These are phyloP conservation scores for Tulasnella sp. DNA, from an alignment of 768 basidiomycete species.

Conservation along the genomic window DNA sequence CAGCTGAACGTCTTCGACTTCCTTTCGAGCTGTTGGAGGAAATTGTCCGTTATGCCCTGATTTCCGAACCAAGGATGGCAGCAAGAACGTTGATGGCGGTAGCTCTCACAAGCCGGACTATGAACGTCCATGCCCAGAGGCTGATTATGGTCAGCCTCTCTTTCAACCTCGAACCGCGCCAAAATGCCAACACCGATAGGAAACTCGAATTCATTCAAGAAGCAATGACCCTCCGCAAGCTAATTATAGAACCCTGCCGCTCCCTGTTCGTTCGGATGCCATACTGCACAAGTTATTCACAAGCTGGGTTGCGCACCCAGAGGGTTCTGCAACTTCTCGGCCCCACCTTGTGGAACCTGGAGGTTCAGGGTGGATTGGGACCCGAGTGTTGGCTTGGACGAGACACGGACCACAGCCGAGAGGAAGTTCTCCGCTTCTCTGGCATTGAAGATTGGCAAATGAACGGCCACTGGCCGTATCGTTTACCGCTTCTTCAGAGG, in stretches of 20 bases:
- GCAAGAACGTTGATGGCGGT: neutral
- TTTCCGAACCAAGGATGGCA: neutral
- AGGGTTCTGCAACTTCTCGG: neutral
- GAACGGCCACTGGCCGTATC: neutral
- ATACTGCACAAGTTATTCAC: neutral
- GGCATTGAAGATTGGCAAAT: neutral
- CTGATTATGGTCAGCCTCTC: neutral
- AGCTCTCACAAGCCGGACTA: neutral
- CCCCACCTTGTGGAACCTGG: neutral
- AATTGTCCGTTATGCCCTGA: neutral
- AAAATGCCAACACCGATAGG: neutral
- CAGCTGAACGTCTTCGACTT: neutral
- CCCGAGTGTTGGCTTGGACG: neutral
- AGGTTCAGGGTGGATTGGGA: neutral
- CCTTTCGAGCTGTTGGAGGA: neutral
- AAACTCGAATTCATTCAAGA: neutral
- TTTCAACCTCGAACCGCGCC: neutral
- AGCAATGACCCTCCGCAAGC: neutral
- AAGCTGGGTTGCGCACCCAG: neutral
- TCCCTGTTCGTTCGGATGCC: neutral
- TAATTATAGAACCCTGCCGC: neutral
- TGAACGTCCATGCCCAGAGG: neutral
- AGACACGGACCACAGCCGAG: neutral
- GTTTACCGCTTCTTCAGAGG: neutral
- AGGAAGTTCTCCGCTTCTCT: neutral